Evolutionary conservation across 225 moss, liverwort and hornwort genomes (phyloP).

Genomic region (Physcomitrium patens): DNA sequence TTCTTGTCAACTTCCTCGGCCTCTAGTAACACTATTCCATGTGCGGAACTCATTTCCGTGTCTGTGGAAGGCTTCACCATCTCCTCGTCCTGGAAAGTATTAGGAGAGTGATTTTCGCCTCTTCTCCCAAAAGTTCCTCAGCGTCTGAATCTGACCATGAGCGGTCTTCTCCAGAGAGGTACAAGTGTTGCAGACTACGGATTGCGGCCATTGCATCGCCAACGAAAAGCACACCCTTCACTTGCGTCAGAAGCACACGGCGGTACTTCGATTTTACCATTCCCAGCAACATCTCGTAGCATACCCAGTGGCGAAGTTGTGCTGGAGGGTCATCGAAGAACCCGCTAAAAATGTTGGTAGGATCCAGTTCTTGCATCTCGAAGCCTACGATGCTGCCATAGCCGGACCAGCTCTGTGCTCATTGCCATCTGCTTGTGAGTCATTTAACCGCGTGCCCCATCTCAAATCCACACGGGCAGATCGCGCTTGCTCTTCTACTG

Average conservation of each 20-base stretch:
- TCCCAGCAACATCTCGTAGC: constrained; percentile 83
- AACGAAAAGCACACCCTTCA: constrained; percentile 60
- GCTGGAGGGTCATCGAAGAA: constrained; percentile 70
- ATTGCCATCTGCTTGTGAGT: constrained; percentile 19
- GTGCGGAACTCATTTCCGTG: constrained; percentile 9
- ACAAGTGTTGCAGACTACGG: constrained; percentile 47
- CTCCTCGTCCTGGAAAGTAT: no score
- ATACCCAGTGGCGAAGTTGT: constrained; percentile 80
- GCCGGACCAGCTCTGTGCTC: constrained; percentile 48
- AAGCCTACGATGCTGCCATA: constrained; percentile 80
- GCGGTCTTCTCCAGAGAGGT: constrained; percentile 64
- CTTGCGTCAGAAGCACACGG: constrained; percentile 62
- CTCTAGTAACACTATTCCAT: constrained; percentile 26
- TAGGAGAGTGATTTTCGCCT: no score
- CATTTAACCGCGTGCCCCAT: constrained; percentile 52
- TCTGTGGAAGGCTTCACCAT: neutral
- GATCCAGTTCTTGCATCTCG: constrained; percentile 87
- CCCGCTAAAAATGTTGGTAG: constrained; percentile 58
- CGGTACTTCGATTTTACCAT: constrained; percentile 66
- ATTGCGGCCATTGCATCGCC: constrained; percentile 58
- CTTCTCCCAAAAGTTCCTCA: constrained; percentile 33
- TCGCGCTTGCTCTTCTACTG: constrained; percentile 67
- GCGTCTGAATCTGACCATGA: constrained; percentile 56
- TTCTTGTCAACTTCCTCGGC: constrained; percentile 17
- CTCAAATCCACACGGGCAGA: constrained; percentile 39